These are phyloP conservation scores for Mortierella polycephala DNA, from an alignment of 371 early-diverging fungal genomes.

Conservation along the genomic window DNA sequence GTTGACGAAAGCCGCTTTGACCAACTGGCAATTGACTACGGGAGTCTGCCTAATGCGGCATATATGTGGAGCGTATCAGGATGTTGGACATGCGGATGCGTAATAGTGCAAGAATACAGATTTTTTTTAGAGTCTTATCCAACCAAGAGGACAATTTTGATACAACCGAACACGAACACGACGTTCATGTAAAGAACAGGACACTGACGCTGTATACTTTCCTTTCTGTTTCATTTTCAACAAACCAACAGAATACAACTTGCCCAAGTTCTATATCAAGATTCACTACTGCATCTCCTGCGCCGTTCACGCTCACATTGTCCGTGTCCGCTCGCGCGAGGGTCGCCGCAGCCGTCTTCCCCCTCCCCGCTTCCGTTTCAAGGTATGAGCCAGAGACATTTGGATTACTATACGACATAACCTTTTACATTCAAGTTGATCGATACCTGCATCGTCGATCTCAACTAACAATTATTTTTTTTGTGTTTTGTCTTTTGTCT, in stretches of 20 bases:
- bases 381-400: constrained; percentile 50
- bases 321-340: constrained; percentile 94
- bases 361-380: constrained; percentile 90
- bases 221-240: background rate
- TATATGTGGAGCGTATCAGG: too few species aligned
- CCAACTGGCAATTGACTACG: too few species aligned
- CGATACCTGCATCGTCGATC: too few species aligned
- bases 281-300: constrained; percentile 98
- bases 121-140: too few species aligned
- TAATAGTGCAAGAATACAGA: too few species aligned
- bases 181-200: background rate
- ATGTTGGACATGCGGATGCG: too few species aligned
- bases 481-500: background rate
- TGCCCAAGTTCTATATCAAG: constrained; percentile 99
- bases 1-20: too few species aligned
- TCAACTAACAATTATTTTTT: too few species aligned
- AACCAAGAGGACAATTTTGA: too few species aligned
- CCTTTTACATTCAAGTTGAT: background rate
- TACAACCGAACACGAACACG: too few species aligned
- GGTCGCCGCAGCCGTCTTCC: constrained; percentile 95
- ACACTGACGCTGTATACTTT: background rate
- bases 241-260: constrained; percentile 77
- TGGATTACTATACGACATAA: too few species aligned
- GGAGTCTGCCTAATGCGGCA: too few species aligned
- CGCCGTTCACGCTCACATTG: constrained; percentile 98